These are phyloP conservation scores for Populus tomentosa DNA, from an alignment of 441 rosid species.

Conservation along the genomic window DNA sequence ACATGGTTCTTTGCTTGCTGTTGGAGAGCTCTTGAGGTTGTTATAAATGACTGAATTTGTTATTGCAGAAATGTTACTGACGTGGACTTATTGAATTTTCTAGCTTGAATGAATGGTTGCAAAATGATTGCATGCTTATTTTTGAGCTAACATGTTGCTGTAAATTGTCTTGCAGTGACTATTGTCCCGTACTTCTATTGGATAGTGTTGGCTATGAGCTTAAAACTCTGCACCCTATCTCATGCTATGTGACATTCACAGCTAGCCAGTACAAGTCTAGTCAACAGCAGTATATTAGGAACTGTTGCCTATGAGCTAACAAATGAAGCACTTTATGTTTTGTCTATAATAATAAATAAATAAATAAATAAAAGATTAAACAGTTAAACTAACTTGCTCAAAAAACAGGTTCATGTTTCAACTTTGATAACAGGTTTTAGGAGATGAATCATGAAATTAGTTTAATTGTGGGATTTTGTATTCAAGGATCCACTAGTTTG, in stretches of 20 bases:
- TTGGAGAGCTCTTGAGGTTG: conserved; percentile 96
- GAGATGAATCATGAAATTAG: background rate
- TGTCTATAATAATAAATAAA: background rate
- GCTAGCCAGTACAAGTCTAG: background rate
- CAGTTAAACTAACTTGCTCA: background rate
- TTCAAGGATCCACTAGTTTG: background rate
- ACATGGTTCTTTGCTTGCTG: conserved; percentile 98
- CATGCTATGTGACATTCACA: background rate
- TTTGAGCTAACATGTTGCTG: background rate
- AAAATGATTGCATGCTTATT: background rate
- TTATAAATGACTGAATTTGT: conserved; percentile 1
- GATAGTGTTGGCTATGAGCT: background rate
- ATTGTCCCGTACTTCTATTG: background rate
- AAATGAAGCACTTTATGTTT: background rate
- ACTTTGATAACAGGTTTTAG: background rate
- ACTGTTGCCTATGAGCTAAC: background rate
- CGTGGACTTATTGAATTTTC: background rate
- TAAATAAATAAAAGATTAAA: no score
- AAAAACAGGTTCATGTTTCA: background rate
- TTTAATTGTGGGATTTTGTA: background rate
- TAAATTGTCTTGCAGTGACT: background rate
- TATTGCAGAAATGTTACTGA: background rate
- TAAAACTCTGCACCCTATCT: background rate
- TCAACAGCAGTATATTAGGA: background rate
- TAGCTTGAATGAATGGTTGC: background rate